These are phyloP conservation scores for Claviceps humidiphila DNA, from an alignment of 2,329 filamentous ascomycete species.

Conservation along the genomic window DNA sequence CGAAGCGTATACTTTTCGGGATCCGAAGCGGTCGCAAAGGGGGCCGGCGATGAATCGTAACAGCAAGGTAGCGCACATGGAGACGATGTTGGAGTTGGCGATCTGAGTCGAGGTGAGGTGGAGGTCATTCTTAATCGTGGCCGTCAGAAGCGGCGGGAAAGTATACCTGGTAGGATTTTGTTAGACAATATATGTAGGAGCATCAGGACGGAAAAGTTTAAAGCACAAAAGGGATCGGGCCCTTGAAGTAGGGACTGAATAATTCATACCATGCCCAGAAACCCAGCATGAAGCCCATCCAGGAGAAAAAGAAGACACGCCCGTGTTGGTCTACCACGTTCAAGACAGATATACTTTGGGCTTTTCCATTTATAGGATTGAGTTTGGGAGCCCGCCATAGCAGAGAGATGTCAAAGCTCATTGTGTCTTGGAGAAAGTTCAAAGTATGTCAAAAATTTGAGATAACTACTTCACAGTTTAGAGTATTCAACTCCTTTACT, in stretches of 20 bases:
- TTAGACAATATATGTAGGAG: not conserved
- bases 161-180: slow-evolving; percentile 44
- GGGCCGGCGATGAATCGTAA: slow-evolving; percentile 69
- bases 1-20: slow-evolving; percentile 66
- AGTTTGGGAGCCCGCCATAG: slow-evolving; percentile 45
- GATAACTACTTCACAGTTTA: not conserved
- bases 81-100: slow-evolving; percentile 83
- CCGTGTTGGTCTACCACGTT: slow-evolving; percentile 72
- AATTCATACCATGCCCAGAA: slow-evolving; percentile 63
- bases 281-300: slow-evolving; percentile 73
- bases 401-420: slow-evolving; percentile 16
- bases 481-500: not conserved
- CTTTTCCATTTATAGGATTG: slow-evolving; percentile 77
- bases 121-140: slow-evolving; percentile 71
- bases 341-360: slow-evolving; percentile 62
- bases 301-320: slow-evolving; percentile 81
- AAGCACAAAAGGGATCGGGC: not conserved
- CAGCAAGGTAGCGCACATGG: slow-evolving; percentile 55
- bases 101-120: slow-evolving; percentile 57
- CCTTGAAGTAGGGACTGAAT: not conserved
- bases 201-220: too few species aligned
- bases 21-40: slow-evolving; percentile 73
- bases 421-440: slow-evolving; percentile 5
- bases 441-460: not conserved
- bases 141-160: slow-evolving; percentile 67